phyloP scores from a whole-genome alignment of 345 rosid genomes.

The Arabis alpina region DNA sequence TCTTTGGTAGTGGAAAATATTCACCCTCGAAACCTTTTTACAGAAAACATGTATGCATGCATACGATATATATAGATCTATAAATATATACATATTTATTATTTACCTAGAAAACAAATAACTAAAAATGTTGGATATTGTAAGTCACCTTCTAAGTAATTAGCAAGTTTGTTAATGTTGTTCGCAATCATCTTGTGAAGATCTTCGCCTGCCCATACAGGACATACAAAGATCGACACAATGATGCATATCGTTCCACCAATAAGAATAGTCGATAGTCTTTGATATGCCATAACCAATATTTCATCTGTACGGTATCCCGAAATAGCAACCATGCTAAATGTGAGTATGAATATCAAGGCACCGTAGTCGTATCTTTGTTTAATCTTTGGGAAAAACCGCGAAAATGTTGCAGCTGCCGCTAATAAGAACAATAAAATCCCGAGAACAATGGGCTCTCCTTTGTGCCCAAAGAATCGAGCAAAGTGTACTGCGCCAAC shows the following conservation, averaged over 20 bases:
- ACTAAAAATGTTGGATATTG: constrained; percentile 18
- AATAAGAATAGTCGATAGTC: constrained; percentile 66
- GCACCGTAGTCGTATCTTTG: constrained; percentile 89
- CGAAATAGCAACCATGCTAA: constrained; percentile 72
- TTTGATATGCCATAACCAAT: constrained; percentile 54
- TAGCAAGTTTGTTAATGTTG: constrained; percentile 63
- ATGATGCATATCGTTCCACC: constrained; percentile 61
- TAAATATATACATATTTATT: not conserved
- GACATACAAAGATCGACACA: constrained; percentile 57
- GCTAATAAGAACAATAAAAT: constrained; percentile 70
- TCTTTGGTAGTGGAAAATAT: constrained; percentile 50
- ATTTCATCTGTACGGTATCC: constrained; percentile 63
- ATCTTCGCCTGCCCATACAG: constrained; percentile 82
- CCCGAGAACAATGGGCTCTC: constrained; percentile 70
- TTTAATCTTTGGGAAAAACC: constrained; percentile 76
- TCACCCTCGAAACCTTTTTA: constrained; percentile 62
- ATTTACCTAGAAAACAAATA: not conserved
- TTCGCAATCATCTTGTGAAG: constrained; percentile 56
- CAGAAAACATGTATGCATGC: constrained; percentile 20
- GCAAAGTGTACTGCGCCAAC: constrained; percentile 69
- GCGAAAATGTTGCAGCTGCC: constrained; percentile 62
- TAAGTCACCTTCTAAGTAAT: constrained; percentile 59
- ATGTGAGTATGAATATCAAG: constrained; percentile 76
- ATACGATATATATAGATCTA: not conserved
- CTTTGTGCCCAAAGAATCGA: constrained; percentile 56